A percentile compares a stretch with the other conserved stretches of the same genome.
Conservation (phyloP, 768 basidiomycete species). For the Boletus insuetus region DNA sequence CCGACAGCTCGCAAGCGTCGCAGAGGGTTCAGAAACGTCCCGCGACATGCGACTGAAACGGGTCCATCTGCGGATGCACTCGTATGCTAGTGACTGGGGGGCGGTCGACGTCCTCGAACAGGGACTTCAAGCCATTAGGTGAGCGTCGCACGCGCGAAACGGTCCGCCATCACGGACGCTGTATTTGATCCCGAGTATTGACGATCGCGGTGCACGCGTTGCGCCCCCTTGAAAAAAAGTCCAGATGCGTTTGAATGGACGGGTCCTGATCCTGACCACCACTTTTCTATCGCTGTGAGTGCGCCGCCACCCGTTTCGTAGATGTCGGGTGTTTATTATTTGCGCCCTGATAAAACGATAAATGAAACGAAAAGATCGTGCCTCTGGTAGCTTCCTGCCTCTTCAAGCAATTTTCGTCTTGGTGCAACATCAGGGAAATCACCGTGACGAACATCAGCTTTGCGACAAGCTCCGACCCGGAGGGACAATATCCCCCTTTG, state of each 20-base stretch:
- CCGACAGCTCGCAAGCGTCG: neutral
- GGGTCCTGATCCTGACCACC: slow-evolving; percentile 60
- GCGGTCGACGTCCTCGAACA: slow-evolving; percentile 29
- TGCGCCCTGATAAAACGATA: neutral
- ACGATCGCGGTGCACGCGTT: neutral
- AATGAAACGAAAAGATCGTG: slow-evolving; percentile 21
- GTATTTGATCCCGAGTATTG: neutral
- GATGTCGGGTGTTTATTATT: neutral
- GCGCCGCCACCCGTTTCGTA: neutral
- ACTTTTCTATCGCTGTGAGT: slow-evolving; percentile 60
- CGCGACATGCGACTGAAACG: slow-evolving; percentile 23
- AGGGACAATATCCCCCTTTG: slow-evolving; percentile 22
- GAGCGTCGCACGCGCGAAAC: slow-evolving; percentile 12
- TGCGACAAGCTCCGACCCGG: slow-evolving; percentile 19
- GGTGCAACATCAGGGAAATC: slow-evolving; percentile 45
- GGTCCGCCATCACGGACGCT: neutral
- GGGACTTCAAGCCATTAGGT: slow-evolving; percentile 38
- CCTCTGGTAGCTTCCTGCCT: slow-evolving; percentile 21
- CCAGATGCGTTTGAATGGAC: slow-evolving; percentile 53
- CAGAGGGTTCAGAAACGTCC: neutral
- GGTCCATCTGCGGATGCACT: slow-evolving; percentile 39
- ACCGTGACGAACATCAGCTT: slow-evolving; percentile 48
- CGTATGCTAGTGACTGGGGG: slow-evolving; percentile 32
- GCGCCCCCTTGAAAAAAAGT: slow-evolving; percentile 25
- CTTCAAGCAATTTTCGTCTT: slow-evolving; percentile 31